A percentile compares a stretch with the other conserved stretches of the same genome.
phyloP scores from a whole-genome alignment of 192 early-diverging fungal genomes.

The Coemansia aciculifera region DNA sequence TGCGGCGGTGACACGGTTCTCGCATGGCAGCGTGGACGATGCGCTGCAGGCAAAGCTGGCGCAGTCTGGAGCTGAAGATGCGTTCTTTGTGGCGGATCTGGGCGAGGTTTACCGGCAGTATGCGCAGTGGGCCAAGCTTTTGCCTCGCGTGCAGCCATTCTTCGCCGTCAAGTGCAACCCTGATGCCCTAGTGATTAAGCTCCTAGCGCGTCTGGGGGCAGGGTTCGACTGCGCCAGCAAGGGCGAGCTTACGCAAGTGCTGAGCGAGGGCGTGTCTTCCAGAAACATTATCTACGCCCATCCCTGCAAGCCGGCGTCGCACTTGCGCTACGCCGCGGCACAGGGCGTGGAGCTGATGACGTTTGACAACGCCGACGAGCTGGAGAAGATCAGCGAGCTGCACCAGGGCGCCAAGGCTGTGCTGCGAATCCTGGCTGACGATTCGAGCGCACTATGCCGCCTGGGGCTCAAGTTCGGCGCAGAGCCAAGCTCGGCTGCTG shows the following conservation, averaged over 20 bases:
- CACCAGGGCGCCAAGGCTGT: slow-evolving; percentile 85
- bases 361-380: slow-evolving; percentile 98
- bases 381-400: slow-evolving; percentile 84
- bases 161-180: slow-evolving; percentile 99
- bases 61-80: slow-evolving; percentile 74
- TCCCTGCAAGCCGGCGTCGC: slow-evolving; percentile 98
- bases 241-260: slow-evolving; percentile 82
- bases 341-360: slow-evolving; percentile 91
- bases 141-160: slow-evolving; percentile 95
- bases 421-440: slow-evolving; percentile 94
- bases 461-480: slow-evolving; percentile 98
- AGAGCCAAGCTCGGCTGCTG: slow-evolving; percentile 63
- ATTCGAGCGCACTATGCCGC: slow-evolving; percentile 88
- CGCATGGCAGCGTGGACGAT: slow-evolving; percentile 26
- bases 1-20: slow-evolving; percentile 13
- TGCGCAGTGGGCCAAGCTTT: slow-evolving; percentile 72
- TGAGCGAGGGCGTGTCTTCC: slow-evolving; percentile 65
- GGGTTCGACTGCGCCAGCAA: slow-evolving; percentile 99
- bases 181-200: slow-evolving; percentile 79
- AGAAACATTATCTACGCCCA: slow-evolving; percentile 93
- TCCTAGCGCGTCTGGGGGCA: slow-evolving; percentile 76
- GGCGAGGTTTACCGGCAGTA: slow-evolving; percentile 90
- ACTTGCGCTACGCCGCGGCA: slow-evolving; percentile 80
- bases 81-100: slow-evolving; percentile 95
- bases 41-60: slow-evolving; percentile 27